Base-by-base conservation (phyloP, 2,329 filamentous ascomycete genomes). In the Microsporum audouinii region DNA sequence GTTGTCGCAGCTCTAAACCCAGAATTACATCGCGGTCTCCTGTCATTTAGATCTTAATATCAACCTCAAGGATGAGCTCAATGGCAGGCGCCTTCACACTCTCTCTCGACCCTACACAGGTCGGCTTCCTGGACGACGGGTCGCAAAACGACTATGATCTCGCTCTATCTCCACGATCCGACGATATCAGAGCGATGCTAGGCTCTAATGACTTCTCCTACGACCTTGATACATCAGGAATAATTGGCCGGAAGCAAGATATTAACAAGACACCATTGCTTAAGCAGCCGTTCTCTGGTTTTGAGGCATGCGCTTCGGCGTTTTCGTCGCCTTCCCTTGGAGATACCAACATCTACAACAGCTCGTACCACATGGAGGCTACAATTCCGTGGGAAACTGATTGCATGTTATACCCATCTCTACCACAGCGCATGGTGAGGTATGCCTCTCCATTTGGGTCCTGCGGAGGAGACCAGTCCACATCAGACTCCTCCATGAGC, bases 381-480 rank as follows among this genome's bases (percentile, higher is more conserved):
- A 45, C 27, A 41, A 17, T 36, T 27, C 17, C 55, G 3, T 39
- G 55, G 55, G 45, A 43, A 41, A 33, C 59, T 23, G 57, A 62
- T 53, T 33, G 47, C 23, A 61, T 60, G 33, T 10, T 57, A 2
- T 53, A 58, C 10, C 17, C 38, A 8, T 58, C 41, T 14, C 10
- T 43, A 29, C 34, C 34, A 8, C 27, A 10, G 5, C 49, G 51
- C 23, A 60, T 57, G 56, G 55, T 39, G n/a, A 43, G 55, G 12
- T 66, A 65, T 41, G 58, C 57, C 4, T 65, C 65, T 17, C 62
- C 65, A 17, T 60, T 55, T 36, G 63, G 62, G 6, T 65, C 65
- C 4, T 62, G 51, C 14, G 65, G 62, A 17, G 64, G 64, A 27
- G 65, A 64, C 56, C 36, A 34, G 27, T 64, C 65, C 1, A 63